Conservation (phyloP, 1,284 basidiomycete genomes). For the Laetiporus sulphureus region DNA sequence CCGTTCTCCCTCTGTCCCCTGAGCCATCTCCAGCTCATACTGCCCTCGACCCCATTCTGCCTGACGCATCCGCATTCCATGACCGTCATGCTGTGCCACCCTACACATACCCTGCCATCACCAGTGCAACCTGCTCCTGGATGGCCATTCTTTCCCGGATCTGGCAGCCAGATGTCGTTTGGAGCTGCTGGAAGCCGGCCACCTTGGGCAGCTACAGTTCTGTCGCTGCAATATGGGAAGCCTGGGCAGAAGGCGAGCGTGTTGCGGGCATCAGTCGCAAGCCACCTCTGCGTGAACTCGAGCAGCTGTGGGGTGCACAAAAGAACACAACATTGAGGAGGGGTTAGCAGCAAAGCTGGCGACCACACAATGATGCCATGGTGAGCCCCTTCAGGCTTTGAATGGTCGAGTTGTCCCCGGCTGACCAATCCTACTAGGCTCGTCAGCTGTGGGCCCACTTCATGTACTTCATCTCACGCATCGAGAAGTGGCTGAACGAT, state of each 20-base stretch:
- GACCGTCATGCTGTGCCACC: no score
- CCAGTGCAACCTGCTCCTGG: not conserved
- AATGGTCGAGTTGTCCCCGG: not conserved
- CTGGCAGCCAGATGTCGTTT: not conserved
- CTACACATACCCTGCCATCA: conserved; percentile 1
- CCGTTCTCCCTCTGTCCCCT: no score
- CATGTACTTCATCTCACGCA: not conserved
- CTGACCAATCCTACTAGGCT: not conserved
- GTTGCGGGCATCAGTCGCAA: not conserved
- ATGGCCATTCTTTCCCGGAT: not conserved
- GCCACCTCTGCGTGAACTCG: not conserved
- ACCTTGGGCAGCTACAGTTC: not conserved
- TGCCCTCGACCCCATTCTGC: no score
- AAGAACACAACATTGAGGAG: not conserved
- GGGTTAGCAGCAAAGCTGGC: not conserved
- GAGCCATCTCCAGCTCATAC: no score
- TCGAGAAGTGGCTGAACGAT: not conserved
- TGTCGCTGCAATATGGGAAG: not conserved
- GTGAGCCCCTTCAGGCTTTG: not conserved
- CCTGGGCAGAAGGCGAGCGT: not conserved
- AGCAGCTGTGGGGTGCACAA: not conserved
- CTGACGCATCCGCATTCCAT: no score
- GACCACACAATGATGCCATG: not conserved
- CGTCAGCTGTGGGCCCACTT: not conserved
- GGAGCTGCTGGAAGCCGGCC: not conserved